Evolutionary conservation across 2,329 filamentous ascomycete species (phyloP), one percentile per base, ranked within the genome.

Genomic region (Epichloe baconii): DNA sequence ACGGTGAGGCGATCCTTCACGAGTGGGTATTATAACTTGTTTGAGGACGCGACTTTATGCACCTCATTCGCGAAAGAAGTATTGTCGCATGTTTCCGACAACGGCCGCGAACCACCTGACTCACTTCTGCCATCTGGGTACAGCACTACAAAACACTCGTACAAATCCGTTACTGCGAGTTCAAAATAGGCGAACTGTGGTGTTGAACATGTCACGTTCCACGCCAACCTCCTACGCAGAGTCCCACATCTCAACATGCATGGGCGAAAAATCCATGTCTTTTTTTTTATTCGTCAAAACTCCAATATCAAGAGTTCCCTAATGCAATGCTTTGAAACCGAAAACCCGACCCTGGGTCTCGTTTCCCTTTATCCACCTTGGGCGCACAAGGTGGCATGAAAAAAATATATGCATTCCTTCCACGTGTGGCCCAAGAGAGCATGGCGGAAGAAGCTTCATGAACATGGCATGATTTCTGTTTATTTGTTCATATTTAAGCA

Each of bases 401-500:
- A 26, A 42, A 31, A 41, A 34, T 3, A 1, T 31, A 6, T 35
- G 23, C 19, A 15, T 42, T 38, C 47, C 26, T 43, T 23, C 31
- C 40, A 44, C 31, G 26, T 38, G 23, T n/a, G n/a, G 14, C 14
- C 40, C 11, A 44, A 15, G 19, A 48, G n/a, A 44, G 34, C 50
- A 26, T 52, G 17, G 45, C 23, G 23, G 41, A 37, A 23, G 37
- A 35, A 21, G 51, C 26, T 43, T 49, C 42, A 49, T 35, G 31
- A 41, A 47, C 48, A 23, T 26, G 31, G 3, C 3, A 34, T 15
- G 14, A 47, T 44, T 36, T 45, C 38, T 42, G 50, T 47, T 47
- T 23, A 41, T 42, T 36, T 42, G 31, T 41, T 44, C 46, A 44
- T 42, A 61, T 65, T 69, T 73, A 96, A 76, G 89, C 90, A 68